Evolutionary conservation across 495 filamentous ascomycete genomes (phyloP), one percentile per base, ranked within the genome.

Genomic region (Jackrogersella multiformis): DNA sequence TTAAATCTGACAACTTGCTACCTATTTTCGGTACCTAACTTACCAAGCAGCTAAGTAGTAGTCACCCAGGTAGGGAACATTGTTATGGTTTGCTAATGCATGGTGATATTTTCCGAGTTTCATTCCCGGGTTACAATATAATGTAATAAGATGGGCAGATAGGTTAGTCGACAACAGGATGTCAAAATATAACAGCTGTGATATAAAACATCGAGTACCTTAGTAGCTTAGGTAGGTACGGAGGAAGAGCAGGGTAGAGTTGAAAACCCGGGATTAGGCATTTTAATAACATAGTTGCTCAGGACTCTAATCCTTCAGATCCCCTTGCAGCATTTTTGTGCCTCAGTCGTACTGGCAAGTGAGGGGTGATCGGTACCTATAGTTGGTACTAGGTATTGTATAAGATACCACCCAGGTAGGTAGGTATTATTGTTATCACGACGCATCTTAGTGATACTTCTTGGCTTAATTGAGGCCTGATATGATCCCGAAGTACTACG

Each of bases 261-360:
- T 46, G 49, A 48, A 63, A 66, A 28, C 68, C 39, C 24, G 54
- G 62, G 46, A 62, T 44, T n/a, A n/a, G 32, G 13, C 16, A 58
- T 67, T 64, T 66, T 71, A 59, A 67, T 71, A 71, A 66, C 39
- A 62, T 16, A 28, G 18, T 26, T 48, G 12, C 55, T 70, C 66
- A 70, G 68, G 60, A 57, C 45, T 53, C 44, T 35, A 56, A n/a
- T 49, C 42, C 15, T 44, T 21, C 18, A 16, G 12, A 0, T 51
- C 38, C 66, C 55, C 61, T 57, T 56, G 66, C 55, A 56, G 49
- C 23, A n/a, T 21, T 53, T 60, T 39, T 51, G 16, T 46, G 42
- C 34, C 35, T 21, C 26, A 48, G 16, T 24, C 20, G 18, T 53
- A 39, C 39, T 52, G 13, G 23, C 26, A 49, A 34, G 10, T 44